Evolutionary conservation across 169 alveolate genomes (phyloP).

Genomic region (Babesia caballi): DNA sequence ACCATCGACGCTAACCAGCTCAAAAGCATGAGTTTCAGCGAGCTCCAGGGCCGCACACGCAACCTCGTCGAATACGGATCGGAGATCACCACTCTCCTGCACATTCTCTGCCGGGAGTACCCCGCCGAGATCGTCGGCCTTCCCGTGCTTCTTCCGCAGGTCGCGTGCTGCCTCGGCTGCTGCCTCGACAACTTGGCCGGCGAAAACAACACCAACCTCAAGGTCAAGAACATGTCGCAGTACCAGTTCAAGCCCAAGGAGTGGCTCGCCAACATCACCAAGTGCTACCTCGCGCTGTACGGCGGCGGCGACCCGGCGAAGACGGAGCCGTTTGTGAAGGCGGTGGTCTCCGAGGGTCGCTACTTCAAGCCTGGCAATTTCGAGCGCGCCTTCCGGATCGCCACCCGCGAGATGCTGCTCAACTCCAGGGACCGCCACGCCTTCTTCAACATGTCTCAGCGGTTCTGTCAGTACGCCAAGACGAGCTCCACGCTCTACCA

Average conservation of each 20-base stretch:
- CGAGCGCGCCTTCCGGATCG: conserved; percentile 73
- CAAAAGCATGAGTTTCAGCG: conserved; percentile 56
- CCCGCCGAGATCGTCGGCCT: conserved; percentile 66
- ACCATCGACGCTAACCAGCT: conserved; percentile 59
- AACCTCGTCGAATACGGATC: conserved; percentile 70
- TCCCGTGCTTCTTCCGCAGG: conserved; percentile 79
- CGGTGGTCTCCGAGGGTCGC: conserved; percentile 76
- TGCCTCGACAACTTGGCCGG: conserved; percentile 87
- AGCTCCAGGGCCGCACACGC: conserved; percentile 69
- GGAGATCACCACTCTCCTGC: conserved; percentile 71
- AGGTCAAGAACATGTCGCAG: conserved; percentile 83
- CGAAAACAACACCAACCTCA: conserved; percentile 81
- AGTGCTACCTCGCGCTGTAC: conserved; percentile 70
- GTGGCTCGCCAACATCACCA: conserved; percentile 72
- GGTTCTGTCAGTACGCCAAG: conserved; percentile 52
- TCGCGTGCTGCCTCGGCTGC: conserved; percentile 84
- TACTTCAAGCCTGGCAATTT: conserved; percentile 75
- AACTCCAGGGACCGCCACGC: conserved; percentile 31
- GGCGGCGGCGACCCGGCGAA: conserved; percentile 27
- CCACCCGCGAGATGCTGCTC: conserved; percentile 75
- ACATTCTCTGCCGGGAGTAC: conserved; percentile 72
- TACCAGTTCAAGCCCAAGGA: conserved; percentile 84
- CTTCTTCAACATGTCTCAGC: conserved; percentile 45
- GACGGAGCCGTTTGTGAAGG: conserved; percentile 45
- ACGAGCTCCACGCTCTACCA: conserved; percentile 54